These are phyloP conservation scores for Cymbopogon citratus DNA, from an alignment of 176 grass and related monocot genomes.

Conservation along the genomic window DNA sequence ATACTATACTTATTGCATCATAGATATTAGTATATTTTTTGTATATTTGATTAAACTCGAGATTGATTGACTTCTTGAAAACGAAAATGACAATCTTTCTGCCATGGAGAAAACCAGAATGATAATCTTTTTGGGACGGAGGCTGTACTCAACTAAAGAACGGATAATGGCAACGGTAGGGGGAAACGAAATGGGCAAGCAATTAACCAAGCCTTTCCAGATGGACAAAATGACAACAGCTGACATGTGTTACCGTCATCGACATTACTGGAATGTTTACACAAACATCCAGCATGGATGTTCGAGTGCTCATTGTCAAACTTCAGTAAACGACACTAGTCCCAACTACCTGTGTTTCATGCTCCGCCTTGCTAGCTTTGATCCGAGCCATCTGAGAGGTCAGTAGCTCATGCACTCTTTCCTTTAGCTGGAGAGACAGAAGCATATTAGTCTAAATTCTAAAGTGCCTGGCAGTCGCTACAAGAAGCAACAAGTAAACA, in stretches of 20 bases:
- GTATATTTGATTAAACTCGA: no score
- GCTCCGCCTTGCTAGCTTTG: neutral
- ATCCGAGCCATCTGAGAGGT: constrained; percentile 60
- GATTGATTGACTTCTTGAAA: no score
- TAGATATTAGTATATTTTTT: no score
- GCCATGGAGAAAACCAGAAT: no score
- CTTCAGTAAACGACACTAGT: neutral
- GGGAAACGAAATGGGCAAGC: neutral
- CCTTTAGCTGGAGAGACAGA: constrained; percentile 46
- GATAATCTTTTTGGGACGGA: no score
- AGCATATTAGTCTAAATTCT: neutral
- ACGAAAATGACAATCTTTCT: no score
- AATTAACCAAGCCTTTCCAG: neutral
- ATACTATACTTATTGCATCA: no score
- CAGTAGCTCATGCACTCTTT: constrained; percentile 61
- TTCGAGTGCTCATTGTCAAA: neutral
- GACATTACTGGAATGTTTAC: neutral
- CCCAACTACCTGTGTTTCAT: neutral
- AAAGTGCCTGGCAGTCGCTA: neutral
- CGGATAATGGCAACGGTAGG: no score
- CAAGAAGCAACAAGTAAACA: neutral
- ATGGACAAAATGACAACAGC: neutral
- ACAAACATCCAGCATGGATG: neutral
- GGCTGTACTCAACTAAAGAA: no score
- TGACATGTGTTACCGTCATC: neutral